These are phyloP conservation scores for Fomitopsis pulvina DNA, from an alignment of 768 basidiomycete species.

Conservation along the genomic window DNA sequence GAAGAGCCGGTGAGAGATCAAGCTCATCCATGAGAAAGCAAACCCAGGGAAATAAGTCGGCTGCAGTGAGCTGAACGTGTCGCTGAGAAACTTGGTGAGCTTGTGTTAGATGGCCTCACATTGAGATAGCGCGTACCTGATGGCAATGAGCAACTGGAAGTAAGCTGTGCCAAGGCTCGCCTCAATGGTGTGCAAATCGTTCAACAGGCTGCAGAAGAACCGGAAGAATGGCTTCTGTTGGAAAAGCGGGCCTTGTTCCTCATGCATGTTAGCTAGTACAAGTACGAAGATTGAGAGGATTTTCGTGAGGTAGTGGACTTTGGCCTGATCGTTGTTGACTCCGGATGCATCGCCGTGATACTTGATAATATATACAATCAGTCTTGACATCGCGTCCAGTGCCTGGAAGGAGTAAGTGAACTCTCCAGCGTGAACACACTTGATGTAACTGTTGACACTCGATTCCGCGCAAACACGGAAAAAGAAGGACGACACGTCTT, in stretches of 20 bases:
- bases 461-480: conserved; percentile 97
- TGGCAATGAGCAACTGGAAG: conserved; percentile 79
- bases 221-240: conserved; percentile 98
- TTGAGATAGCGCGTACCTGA: conserved; percentile 51
- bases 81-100: conserved; percentile 38
- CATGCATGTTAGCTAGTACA: conserved; percentile 90
- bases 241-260: conserved; percentile 87
- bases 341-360: conserved; percentile 96
- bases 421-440: conserved; percentile 66
- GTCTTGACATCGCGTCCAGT: conserved; percentile 89
- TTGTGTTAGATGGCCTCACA: neutral
- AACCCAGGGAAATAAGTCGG: conserved; percentile 97
- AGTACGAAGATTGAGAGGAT: conserved; percentile 96
- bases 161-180: conserved; percentile 82
- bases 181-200: conserved; percentile 86
- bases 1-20: conserved; percentile 93
- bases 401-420: conserved; percentile 81
- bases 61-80: conserved; percentile 92
- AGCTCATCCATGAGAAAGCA: conserved; percentile 95
- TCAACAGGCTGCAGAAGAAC: conserved; percentile 94
- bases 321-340: conserved; percentile 88
- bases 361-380: conserved; percentile 98
- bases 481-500: conserved; percentile 95
- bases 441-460: conserved; percentile 83
- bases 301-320: conserved; percentile 94